Base-by-base conservation (phyloP, 345 rosid species). In the Arabis alpina region DNA sequence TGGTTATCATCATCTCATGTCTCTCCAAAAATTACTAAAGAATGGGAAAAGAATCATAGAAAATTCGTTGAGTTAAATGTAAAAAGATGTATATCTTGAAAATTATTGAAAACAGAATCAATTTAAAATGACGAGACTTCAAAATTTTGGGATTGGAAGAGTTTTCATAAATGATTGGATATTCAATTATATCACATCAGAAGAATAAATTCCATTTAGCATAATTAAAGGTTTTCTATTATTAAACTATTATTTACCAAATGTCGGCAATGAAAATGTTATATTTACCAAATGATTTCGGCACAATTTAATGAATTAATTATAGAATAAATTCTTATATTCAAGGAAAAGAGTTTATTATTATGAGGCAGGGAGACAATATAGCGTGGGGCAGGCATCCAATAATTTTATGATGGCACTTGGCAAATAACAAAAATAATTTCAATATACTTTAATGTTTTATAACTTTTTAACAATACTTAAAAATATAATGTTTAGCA, bases 1-100 rank as follows among this genome's bases (percentile, higher is more conserved):
- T 74, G 77, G 61, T 42, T 51, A 58, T 51, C 77, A 73, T 56
- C 66, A 73, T 73, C 66, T 49, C 25, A 65, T 73, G 71, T 65
- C 70, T 45, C 64, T 62, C 27, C 48, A 19, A 51, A 25, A 23
- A 40, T 11, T 36, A 36, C 1, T 36, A 36, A 36, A 36, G 10
- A 36, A 36, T 36, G 10, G 16, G 57, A 48, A 3, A 13, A 23
- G 10, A 36, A 36, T 36, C 39, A 27, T 37, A 48, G 12, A 15
- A 30, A n/a, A 28, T 34, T n/a, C 8, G 15, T 32, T 12, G 3
- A 53, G 36, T 30, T 30, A 15, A 23, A 42, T 42, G 16, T 42
- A 24, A 10, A n/a, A 60, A 61, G 30, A 25, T 45, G 11, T 6
- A 45, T 28, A 3, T 39, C 4, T n/a, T 12, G 6, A 9, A 34